These are phyloP conservation scores for Lasiosphaeriaceae sp. DNA, from an alignment of 495 filamentous ascomycete species.

Conservation along the genomic window DNA sequence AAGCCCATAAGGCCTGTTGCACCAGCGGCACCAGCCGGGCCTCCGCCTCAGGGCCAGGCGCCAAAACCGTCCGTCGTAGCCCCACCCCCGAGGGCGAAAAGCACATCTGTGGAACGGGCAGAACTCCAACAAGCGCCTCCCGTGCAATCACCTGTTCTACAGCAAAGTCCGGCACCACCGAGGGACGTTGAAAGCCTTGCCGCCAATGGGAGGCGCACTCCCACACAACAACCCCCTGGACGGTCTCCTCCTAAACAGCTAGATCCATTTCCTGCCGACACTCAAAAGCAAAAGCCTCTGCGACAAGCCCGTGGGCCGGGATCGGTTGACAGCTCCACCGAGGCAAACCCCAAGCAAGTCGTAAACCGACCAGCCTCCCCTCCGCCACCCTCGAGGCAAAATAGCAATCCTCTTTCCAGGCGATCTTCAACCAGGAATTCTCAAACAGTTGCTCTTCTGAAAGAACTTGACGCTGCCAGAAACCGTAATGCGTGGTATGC, in stretches of 20 bases:
- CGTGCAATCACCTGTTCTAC: conserved; percentile 36
- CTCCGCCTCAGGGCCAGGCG: conserved; percentile 81
- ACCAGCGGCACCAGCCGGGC: conserved; percentile 70
- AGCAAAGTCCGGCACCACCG: conserved; percentile 29
- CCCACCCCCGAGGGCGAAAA: conserved; percentile 29
- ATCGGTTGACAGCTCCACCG: conserved; percentile 49
- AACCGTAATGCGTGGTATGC: conserved; percentile 95
- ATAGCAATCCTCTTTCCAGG: conserved; percentile 46
- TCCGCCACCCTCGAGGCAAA: conserved; percentile 47
- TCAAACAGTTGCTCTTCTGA: conserved; percentile 60
- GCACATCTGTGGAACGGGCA: conserved; percentile 39
- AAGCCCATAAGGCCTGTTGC: conserved; percentile 67
- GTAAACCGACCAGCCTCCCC: conserved; percentile 47
- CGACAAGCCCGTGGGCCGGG: conserved; percentile 40
- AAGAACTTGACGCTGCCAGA: conserved; percentile 78
- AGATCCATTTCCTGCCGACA: conserved; percentile 23
- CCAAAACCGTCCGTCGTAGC: conserved; percentile 56
- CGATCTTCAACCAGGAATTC: conserved; percentile 52
- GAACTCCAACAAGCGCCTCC: conserved; percentile 34
- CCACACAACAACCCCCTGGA: conserved; percentile 17
- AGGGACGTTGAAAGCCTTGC: conserved; percentile 42
- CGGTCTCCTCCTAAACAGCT: conserved; percentile 27
- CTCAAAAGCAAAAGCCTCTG: conserved; percentile 26
- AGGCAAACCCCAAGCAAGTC: conserved; percentile 39
- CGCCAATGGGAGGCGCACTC: conserved; percentile 54